phyloP scores from a whole-genome alignment of 305 asterid species.

The Solanum hybrid region DNA sequence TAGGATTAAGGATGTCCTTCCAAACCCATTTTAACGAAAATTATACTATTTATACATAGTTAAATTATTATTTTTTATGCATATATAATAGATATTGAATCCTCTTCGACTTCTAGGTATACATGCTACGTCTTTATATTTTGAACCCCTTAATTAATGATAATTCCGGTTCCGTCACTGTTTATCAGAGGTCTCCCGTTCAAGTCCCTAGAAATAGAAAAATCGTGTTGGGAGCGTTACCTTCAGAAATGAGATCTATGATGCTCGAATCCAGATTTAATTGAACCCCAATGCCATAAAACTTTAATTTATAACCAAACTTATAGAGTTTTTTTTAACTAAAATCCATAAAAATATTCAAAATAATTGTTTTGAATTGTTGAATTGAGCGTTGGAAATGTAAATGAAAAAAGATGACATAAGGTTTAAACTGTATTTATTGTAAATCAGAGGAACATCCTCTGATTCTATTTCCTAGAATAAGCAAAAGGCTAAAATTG shows the following conservation, averaged over 20 bases:
- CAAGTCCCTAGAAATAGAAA: too few species aligned
- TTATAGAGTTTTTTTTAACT: too few species aligned
- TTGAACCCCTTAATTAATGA: background rate
- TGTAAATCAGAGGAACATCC: conserved; percentile 11
- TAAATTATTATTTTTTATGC: background rate
- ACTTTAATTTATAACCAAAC: background rate
- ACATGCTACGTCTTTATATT: background rate
- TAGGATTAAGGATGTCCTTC: background rate
- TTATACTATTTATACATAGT: too few species aligned
- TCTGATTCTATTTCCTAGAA: conserved; percentile 10
- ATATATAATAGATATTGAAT: background rate
- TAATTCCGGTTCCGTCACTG: background rate
- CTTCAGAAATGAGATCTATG: background rate
- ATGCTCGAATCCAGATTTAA: background rate
- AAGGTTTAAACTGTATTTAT: conserved; percentile 1
- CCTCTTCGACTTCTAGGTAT: background rate
- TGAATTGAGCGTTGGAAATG: conserved; percentile 1
- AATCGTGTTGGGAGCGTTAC: background rate
- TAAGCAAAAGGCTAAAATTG: conserved; percentile 5
- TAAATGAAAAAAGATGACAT: conserved; percentile 6
- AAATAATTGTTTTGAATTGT: background rate
- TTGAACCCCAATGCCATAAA: too few species aligned
- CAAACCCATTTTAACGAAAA: too few species aligned
- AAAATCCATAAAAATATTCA: background rate
- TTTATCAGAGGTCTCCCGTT: background rate